Conservation (phyloP, 2,329 filamentous ascomycete species). For the Graphilbum sp. region DNA sequence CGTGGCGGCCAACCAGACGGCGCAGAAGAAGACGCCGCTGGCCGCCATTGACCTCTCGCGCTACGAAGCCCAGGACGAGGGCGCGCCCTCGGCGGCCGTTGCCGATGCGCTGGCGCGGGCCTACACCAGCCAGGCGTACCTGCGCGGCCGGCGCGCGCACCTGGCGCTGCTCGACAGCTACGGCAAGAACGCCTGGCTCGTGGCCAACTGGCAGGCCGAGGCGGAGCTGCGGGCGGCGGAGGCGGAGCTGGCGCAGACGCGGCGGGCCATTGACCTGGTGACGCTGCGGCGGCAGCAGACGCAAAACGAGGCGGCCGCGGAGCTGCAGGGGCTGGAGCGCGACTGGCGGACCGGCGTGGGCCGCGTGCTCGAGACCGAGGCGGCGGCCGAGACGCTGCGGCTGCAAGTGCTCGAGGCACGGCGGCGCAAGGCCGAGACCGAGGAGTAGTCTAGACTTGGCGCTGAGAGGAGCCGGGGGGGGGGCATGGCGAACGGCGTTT, state of each 20-base stretch:
- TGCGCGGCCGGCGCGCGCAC: constrained; percentile 32
- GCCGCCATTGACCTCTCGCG: constrained; percentile 57
- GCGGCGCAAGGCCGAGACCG: constrained; percentile 18
- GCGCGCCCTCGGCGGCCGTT: constrained; percentile 20
- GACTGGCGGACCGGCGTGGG: constrained; percentile 68
- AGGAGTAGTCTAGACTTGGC: not conserved
- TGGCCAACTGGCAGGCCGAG: constrained; percentile 70
- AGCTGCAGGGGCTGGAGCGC: constrained; percentile 54
- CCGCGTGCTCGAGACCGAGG: constrained; percentile 68
- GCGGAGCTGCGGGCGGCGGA: constrained; percentile 53
- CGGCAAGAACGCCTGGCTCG: constrained; percentile 84
- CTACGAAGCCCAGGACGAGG: constrained; percentile 59
- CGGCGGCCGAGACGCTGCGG: constrained; percentile 60
- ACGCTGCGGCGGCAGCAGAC: constrained; percentile 51
- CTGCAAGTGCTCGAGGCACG: constrained; percentile 49
- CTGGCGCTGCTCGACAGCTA: constrained; percentile 61
- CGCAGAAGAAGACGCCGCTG: constrained; percentile 18
- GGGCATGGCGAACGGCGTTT: no score
- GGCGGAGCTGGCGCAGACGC: constrained; percentile 52
- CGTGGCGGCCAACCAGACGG: constrained; percentile 27
- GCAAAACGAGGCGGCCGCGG: constrained; percentile 56
- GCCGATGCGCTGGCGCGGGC: constrained; percentile 45
- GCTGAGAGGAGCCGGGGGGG: no score
- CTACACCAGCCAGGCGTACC: constrained; percentile 34
- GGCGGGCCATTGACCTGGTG: constrained; percentile 54